Conservation (phyloP, 495 filamentous ascomycete species). For the Saxophila tyrrhenica region DNA sequence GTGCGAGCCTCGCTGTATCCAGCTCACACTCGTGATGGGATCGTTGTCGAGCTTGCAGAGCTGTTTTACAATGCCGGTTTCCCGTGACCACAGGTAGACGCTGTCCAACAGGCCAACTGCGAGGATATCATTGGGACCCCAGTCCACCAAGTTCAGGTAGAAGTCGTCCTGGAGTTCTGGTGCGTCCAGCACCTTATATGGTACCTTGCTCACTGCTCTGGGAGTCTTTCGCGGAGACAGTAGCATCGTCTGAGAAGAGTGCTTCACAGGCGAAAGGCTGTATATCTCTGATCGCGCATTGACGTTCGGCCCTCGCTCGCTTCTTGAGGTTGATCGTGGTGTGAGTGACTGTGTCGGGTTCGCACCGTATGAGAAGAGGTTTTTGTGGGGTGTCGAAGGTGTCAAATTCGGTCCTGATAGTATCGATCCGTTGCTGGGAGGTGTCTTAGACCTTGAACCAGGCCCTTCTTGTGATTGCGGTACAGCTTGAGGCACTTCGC, state of each 20-base stretch:
- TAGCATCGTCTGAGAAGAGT: slow-evolving; percentile 81
- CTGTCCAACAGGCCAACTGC: slow-evolving; percentile 84
- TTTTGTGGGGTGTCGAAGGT: slow-evolving; percentile 92
- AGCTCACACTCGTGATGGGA: slow-evolving; percentile 88
- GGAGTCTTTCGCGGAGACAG: slow-evolving; percentile 79
- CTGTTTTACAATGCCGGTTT: slow-evolving; percentile 74
- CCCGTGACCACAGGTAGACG: slow-evolving; percentile 98
- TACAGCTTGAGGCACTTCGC: slow-evolving; percentile 71
- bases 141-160: slow-evolving; percentile 93
- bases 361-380: slow-evolving; percentile 66
- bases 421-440: slow-evolving; percentile 52
- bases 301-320: slow-evolving; percentile 69
- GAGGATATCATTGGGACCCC: slow-evolving; percentile 89
- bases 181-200: slow-evolving; percentile 94
- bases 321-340: slow-evolving; percentile 46
- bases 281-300: slow-evolving; percentile 86
- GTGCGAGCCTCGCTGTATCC: slow-evolving; percentile 93
- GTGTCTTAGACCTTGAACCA: slow-evolving; percentile 60
- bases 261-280: slow-evolving; percentile 81
- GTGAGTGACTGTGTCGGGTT: slow-evolving; percentile 74
- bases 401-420: slow-evolving; percentile 56
- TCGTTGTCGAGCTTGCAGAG: slow-evolving; percentile 89
- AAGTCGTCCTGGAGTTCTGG: slow-evolving; percentile 95
- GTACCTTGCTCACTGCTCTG: slow-evolving; percentile 83
- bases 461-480: slow-evolving; percentile 52